These are phyloP conservation scores for Trichosanthes truncata DNA, from an alignment of 306 rosid genomes.

Conservation along the genomic window DNA sequence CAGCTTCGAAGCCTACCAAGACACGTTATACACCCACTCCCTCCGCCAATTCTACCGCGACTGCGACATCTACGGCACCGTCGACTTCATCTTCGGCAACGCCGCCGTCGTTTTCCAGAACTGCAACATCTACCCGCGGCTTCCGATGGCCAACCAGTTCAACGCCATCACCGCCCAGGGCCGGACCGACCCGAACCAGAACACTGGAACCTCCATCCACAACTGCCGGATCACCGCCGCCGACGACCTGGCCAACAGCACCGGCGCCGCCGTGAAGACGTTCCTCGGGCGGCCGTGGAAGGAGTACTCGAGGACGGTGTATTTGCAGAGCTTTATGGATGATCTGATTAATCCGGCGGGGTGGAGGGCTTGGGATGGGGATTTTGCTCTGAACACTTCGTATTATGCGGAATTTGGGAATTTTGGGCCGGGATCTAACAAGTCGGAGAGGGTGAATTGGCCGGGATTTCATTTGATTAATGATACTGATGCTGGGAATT, in stretches of 20 bases:
- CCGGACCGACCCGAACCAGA: slow-evolving; percentile 68
- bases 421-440: slow-evolving; percentile 52
- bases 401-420: slow-evolving; percentile 73
- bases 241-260: slow-evolving; percentile 34
- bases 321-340: slow-evolving; percentile 51
- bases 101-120: slow-evolving; percentile 79
- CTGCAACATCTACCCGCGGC: slow-evolving; percentile 73
- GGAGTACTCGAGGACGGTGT: slow-evolving; percentile 65
- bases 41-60: slow-evolving; percentile 73
- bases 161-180: slow-evolving; percentile 93
- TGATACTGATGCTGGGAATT: slow-evolving; percentile 44
- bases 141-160: slow-evolving; percentile 72
- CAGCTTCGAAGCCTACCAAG: slow-evolving; percentile 81
- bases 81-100: slow-evolving; percentile 91
- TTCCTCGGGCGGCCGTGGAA: slow-evolving; percentile 92
- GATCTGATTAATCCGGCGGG: slow-evolving; percentile 37
- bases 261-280: slow-evolving; percentile 14
- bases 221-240: slow-evolving; percentile 57
- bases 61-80: slow-evolving; percentile 72
- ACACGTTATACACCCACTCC: slow-evolving; percentile 68
- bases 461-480: slow-evolving; percentile 44
- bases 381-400: slow-evolving; percentile 58
- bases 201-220: slow-evolving; percentile 66
- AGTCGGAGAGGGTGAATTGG: slow-evolving; percentile 43
- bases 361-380: slow-evolving; percentile 74